phyloP scores from a whole-genome alignment of 2,329 filamentous ascomycete species.

The Colletotrichum sp. region DNA sequence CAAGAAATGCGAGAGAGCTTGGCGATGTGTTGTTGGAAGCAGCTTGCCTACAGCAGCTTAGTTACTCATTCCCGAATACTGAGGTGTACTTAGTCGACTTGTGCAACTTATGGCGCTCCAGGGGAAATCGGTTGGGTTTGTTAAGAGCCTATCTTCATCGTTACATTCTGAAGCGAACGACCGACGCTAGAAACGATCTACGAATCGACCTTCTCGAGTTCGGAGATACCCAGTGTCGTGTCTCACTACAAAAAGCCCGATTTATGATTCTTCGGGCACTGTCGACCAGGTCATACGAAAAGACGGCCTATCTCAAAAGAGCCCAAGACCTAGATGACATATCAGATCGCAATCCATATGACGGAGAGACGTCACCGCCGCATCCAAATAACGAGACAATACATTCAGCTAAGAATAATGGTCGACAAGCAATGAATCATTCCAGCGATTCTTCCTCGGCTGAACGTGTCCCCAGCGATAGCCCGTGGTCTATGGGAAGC shows the following conservation, averaged over 20 bases:
- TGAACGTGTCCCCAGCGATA: no score
- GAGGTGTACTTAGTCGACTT: neutral
- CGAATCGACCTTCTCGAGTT: neutral
- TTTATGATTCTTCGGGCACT: neutral
- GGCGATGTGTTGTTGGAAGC: neutral
- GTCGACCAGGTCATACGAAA: neutral
- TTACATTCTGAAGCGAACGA: neutral
- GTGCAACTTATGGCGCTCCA: neutral
- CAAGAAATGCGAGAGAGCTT: neutral
- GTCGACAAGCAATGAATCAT: no score
- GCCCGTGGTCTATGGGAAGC: no score
- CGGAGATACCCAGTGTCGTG: no score
- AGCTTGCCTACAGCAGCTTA: neutral
- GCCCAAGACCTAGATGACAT: no score
- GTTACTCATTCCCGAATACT: fast-evolving
- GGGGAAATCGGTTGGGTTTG: neutral
- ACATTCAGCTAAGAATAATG: no score
- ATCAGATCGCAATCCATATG: no score
- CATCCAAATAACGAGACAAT: no score
- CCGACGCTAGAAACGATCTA: neutral
- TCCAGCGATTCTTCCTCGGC: no score
- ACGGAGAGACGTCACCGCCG: no score
- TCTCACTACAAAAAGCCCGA: neutral
- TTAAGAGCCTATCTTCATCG: neutral
- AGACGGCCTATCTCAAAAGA: neutral